Base-by-base conservation (phyloP, 2,329 filamentous ascomycete genomes). In the Cercospora nicotianae region DNA sequence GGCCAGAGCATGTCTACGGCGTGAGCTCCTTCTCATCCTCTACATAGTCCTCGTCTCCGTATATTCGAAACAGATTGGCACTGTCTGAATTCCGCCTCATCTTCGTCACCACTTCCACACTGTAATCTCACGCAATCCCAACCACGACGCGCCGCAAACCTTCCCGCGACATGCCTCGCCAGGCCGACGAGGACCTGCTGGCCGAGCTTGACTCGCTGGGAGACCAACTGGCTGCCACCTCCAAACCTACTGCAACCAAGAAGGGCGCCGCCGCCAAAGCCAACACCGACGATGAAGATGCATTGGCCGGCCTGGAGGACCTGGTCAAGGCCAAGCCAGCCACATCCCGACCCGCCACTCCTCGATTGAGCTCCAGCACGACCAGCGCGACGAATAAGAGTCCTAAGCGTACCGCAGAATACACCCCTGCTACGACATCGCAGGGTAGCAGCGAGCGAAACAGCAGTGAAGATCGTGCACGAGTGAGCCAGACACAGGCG, bases 281-380 rank as follows among this genome's bases (percentile, higher is more conserved):
- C 18, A 70, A 73, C 75, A 73, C 86, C 90, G 75, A 66, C 20
- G 67, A 62, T 31, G 86, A 92, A 74, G 93, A 97, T 78, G 88
- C 94, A 67, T 86, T 98, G 45, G 93, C 93, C 70, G 94, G 97
- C 75, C 87, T 98, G 69, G 92, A 96, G 79, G 89, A 90, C 74
- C 87, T 96, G 53, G 92, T 88, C 75, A 85, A 87, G 64, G 89
- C 91, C 78, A 84, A 90, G 76, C 86, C 91, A 33, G 76, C 83
- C 69, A 53, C 83, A 68, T 89, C 89, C 71, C 89, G 94, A 59
- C 92, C 94, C 16, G 90, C 92, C 75, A 98, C 94, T 1, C 95
- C 94, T 45, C 91, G 92, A 73, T 79, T 84, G 67, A 84, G 83
- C 67, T 82, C 82, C 57, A 83, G 81, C 48, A 81, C 80, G 36